Evolutionary conservation across 129 eudicot species (phyloP), one percentile per base, ranked within the genome.

Genomic region (Tanacetum coccineum): DNA sequence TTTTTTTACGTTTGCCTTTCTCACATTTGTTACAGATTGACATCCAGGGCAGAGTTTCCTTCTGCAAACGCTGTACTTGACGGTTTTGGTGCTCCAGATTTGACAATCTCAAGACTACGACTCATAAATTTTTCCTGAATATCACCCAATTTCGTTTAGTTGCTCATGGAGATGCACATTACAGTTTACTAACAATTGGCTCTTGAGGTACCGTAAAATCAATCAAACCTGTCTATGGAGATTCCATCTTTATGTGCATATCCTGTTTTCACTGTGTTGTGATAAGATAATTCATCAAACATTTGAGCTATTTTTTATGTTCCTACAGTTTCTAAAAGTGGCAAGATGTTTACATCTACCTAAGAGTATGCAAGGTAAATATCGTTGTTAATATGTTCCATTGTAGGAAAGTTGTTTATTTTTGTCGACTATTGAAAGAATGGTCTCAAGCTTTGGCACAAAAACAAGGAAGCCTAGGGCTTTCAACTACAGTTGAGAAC

Each of bases 11-110:
- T 11, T 58, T 58, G 25, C 55, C 66, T 57, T 36, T 12, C 4
- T 58, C 4, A 13, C 20, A 56, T 54, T 42, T 45, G 62, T 66
- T 21, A 68, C 71, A 92, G 98, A 36, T 66, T 78, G 67, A 92
- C 98, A 46, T 69, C 87, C 8, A 85, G 96, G 73, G 96, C 98
- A 0, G 95, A 82, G 76, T 92, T 88, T 77, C 88, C 85, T 52
- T 81, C 91, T 60, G 96, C 95, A 9, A 77, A 77, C 50, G 87
- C 94, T 21, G 69, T 79, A 49, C 39, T 92, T 75, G 96, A 92
- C 54, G 86, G 96, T 58, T 92, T 92, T 65, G 98, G 98, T 48
- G 81, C 86, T 64, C 91, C 87, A 3, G 96, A 88, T 76, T 66
- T 92, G 25, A 85, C 98, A 46, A 75, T 88, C 8, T 79, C 98